Evolutionary conservation across 1,284 basidiomycete genomes (phyloP).

Genomic region (Pseudozyma flocculosa): DNA sequence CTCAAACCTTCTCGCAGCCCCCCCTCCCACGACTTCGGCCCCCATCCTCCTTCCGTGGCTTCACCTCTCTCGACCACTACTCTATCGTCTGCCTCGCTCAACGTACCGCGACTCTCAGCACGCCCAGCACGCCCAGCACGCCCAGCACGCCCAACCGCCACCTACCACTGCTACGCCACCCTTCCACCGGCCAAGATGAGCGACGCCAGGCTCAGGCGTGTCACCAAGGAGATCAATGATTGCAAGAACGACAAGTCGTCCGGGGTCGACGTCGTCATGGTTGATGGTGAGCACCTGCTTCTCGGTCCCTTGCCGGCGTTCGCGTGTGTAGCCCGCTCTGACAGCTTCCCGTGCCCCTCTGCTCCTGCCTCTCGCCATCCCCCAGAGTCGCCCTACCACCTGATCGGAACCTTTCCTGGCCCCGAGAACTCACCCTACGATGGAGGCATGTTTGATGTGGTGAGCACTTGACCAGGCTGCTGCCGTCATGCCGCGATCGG

Average conservation of each 20-base stretch:
- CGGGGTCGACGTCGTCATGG: conserved; percentile 77
- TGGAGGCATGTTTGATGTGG: conserved; percentile 88
- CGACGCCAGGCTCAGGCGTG: conserved; percentile 81
- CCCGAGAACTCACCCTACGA: conserved; percentile 81
- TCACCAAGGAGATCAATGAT: conserved; percentile 80
- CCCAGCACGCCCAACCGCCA: too few relatives aligned
- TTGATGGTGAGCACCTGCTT: conserved; percentile 65
- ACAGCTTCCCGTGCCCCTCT: too few relatives aligned
- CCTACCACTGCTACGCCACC: too few relatives aligned
- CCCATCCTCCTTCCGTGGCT: too few relatives aligned
- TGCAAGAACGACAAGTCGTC: conserved; percentile 91
- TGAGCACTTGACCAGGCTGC: conserved; percentile 60
- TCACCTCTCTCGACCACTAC: too few relatives aligned
- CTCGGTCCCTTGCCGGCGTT: too few relatives aligned
- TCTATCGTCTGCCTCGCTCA: too few relatives aligned
- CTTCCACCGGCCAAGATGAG: conserved; percentile 58
- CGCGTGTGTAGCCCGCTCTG: too few relatives aligned
- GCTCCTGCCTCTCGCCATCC: conserved; percentile 72
- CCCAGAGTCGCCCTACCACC: conserved; percentile 34
- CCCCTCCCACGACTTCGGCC: too few relatives aligned
- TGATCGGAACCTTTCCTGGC: conserved; percentile 37
- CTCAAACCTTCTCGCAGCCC: too few relatives aligned
- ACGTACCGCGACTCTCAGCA: too few relatives aligned
- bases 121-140: too few relatives aligned
- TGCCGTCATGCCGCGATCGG: background rate